A percentile compares a stretch with the other conserved stretches of the same genome.
Evolutionary conservation across 225 moss, liverwort and hornwort genomes (phyloP).

Genomic region (Pseudisothecium myosuroides): DNA sequence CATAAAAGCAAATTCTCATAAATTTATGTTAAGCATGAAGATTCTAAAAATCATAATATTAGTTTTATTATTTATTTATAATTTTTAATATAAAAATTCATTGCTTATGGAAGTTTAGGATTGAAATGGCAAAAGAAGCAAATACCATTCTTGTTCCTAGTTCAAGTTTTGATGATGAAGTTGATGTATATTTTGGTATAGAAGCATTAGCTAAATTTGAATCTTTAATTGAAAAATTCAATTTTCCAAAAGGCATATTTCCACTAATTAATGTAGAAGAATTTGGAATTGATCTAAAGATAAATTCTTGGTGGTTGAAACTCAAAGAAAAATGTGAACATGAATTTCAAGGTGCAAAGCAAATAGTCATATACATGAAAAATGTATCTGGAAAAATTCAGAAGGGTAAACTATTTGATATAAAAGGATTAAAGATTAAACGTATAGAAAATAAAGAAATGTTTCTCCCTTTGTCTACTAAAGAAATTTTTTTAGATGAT

Average conservation of each 20-base stretch:
- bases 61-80: background rate
- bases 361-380: constrained; percentile 7
- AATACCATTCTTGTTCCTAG: background rate
- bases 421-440: constrained; percentile 16
- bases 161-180: background rate
- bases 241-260: constrained; percentile 2
- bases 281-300: constrained; percentile 1
- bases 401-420: background rate
- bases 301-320: constrained; percentile 11
- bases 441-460: background rate
- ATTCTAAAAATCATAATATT: accelerated
- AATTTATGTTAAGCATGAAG: accelerated
- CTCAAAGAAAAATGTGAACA: background rate
- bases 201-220: constrained; percentile 6
- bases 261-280: constrained; percentile 5
- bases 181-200: background rate
- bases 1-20: no score
- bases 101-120: background rate
- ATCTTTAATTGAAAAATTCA: background rate
- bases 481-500: constrained; percentile 13
- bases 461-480: background rate
- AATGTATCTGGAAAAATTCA: constrained; percentile 3
- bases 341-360: constrained; percentile 7
- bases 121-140: background rate
- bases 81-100: background rate